phyloP scores from a whole-genome alignment of 2,329 filamentous ascomycete species.

The Alternaria tenuissima region DNA sequence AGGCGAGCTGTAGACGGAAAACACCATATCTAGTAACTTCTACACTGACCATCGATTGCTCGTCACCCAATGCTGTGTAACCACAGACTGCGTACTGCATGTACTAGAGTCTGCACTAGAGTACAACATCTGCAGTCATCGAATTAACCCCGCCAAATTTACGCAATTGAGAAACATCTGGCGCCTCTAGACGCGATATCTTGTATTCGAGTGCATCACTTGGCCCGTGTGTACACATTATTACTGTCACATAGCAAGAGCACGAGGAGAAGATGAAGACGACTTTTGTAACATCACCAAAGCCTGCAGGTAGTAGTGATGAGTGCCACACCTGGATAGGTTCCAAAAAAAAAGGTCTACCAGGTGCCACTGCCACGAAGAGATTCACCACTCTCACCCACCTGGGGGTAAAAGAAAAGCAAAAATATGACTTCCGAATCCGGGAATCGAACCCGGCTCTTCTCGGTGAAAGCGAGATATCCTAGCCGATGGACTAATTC shows the following conservation, averaged over 20 bases:
- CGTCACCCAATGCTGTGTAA: too few relatives aligned
- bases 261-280: background rate
- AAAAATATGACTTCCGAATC: background rate
- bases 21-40: too few relatives aligned
- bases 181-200: background rate
- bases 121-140: background rate
- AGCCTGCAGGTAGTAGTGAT: background rate
- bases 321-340: background rate
- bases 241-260: background rate
- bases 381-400: too few relatives aligned
- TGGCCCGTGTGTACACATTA: background rate
- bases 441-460: constrained; percentile 15
- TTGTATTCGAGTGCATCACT: background rate
- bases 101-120: background rate
- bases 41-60: too few relatives aligned
- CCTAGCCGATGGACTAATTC: constrained; percentile 18
- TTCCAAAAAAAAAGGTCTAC: background rate
- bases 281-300: background rate
- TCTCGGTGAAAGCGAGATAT: constrained; percentile 20
- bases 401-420: background rate
- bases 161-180: background rate
- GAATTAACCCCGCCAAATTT: background rate
- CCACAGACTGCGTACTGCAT: background rate
- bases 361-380: too few relatives aligned
- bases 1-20: too few relatives aligned